These are phyloP conservation scores for Rhizophora apiculata DNA, from an alignment of 345 rosid species.

Conservation along the genomic window DNA sequence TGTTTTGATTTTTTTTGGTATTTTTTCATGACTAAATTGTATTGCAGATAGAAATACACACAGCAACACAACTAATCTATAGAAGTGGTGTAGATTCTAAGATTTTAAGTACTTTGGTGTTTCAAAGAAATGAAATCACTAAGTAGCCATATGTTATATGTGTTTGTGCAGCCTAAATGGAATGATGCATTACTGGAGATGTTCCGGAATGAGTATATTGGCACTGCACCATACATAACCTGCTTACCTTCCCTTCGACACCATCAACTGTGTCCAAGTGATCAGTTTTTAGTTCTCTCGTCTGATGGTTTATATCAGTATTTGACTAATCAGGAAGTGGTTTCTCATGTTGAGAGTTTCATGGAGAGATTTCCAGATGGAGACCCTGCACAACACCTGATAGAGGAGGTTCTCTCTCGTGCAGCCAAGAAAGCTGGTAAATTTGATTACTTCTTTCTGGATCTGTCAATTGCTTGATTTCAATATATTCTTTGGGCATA, in stretches of 20 bases:
- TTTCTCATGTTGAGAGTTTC: slow-evolving; percentile 69
- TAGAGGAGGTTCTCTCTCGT: slow-evolving; percentile 85
- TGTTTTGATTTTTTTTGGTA: too few relatives aligned
- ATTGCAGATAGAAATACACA: too few relatives aligned
- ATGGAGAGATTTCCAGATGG: slow-evolving; percentile 96
- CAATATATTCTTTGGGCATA: neutral
- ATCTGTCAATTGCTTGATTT: slow-evolving; percentile 10
- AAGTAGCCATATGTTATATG: slow-evolving; percentile 10
- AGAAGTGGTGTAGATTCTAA: too few relatives aligned
- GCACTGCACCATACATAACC: slow-evolving; percentile 79
- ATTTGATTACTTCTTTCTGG: slow-evolving; percentile 1
- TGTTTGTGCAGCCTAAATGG: slow-evolving; percentile 70
- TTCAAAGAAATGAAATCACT: neutral
- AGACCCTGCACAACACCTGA: slow-evolving; percentile 91
- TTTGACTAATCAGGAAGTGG: slow-evolving; percentile 87
- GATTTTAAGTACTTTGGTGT: too few relatives aligned
- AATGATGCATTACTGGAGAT: slow-evolving; percentile 76
- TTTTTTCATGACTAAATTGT: too few relatives aligned
- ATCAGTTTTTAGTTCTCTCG: slow-evolving; percentile 86
- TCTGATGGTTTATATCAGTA: slow-evolving; percentile 97
- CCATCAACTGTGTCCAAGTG: slow-evolving; percentile 71
- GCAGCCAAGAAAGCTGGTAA: slow-evolving; percentile 99
- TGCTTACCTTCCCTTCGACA: slow-evolving; percentile 85
- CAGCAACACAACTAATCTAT: too few relatives aligned
- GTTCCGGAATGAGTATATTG: slow-evolving; percentile 86